A percentile compares a stretch with the other conserved stretches of the same genome.
Evolutionary conservation across 2,329 filamentous ascomycete species (phyloP).

Genomic region (Mariannaea sp.): DNA sequence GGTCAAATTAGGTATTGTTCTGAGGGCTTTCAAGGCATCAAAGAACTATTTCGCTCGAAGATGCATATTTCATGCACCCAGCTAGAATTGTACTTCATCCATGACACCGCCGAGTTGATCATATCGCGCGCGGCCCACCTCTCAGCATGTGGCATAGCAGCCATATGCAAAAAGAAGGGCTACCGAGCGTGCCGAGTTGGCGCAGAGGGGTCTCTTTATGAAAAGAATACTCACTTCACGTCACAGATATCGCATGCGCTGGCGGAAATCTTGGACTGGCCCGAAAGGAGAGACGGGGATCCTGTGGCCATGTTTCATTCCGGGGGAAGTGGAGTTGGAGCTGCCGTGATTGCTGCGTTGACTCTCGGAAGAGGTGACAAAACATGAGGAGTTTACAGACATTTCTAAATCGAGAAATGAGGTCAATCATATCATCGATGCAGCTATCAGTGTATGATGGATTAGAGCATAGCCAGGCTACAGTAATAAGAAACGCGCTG

Average conservation of each 20-base stretch:
- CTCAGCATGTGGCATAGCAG: constrained; percentile 91
- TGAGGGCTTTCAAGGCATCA: constrained; percentile 90
- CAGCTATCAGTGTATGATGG: background rate
- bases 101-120: constrained; percentile 89
- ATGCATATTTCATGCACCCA: constrained; percentile 72
- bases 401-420: constrained; percentile 70
- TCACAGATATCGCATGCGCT: constrained; percentile 85
- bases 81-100: constrained; percentile 85
- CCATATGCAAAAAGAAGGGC: constrained; percentile 95
- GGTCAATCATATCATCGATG: constrained; percentile 46
- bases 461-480: background rate
- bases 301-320: constrained; percentile 86
- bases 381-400: constrained; percentile 65
- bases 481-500: background rate
- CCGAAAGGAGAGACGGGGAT: constrained; percentile 76
- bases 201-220: constrained; percentile 98
- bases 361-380: constrained; percentile 68
- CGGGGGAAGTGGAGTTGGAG: constrained; percentile 96
- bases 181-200: constrained; percentile 90
- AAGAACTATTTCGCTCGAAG: constrained; percentile 77
- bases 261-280: constrained; percentile 95
- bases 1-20: constrained; percentile 90
- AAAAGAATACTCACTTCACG: constrained; percentile 99
- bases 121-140: constrained; percentile 92
- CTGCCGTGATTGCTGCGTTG: constrained; percentile 84